These are phyloP conservation scores for Vitis amurensis DNA, from an alignment of 164 flowering plant genomes.

Conservation along the genomic window DNA sequence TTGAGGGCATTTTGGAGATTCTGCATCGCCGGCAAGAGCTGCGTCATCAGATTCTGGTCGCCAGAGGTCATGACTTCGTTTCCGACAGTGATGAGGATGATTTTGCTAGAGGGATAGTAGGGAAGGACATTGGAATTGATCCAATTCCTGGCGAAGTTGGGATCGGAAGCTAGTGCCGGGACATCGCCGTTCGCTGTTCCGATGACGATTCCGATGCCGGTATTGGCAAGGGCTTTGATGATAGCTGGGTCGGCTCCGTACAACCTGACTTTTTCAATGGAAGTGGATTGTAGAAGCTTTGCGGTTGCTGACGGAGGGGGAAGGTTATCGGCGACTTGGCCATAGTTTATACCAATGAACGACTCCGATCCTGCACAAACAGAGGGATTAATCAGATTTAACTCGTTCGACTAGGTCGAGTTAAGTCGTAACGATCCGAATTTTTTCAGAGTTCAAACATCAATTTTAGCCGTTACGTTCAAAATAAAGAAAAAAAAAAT, in stretches of 20 bases:
- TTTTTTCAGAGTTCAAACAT: no score
- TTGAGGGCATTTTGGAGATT: slow-evolving; percentile 73
- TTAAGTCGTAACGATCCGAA: no score
- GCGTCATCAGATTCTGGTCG: slow-evolving; percentile 42
- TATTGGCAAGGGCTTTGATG: slow-evolving; percentile 72
- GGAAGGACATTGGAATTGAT: slow-evolving; percentile 66
- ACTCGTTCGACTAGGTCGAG: no score
- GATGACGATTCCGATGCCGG: slow-evolving; percentile 73
- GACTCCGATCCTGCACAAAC: slow-evolving; percentile 60
- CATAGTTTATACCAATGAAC: slow-evolving; percentile 83
- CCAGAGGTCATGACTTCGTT: slow-evolving; percentile 69
- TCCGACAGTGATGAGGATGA: slow-evolving; percentile 75
- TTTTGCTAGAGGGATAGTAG: slow-evolving; percentile 74
- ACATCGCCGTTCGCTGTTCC: slow-evolving; percentile 79
- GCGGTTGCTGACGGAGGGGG: slow-evolving; percentile 75
- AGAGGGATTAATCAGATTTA: not conserved
- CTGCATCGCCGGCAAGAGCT: slow-evolving; percentile 79
- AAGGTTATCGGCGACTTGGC: slow-evolving; percentile 86
- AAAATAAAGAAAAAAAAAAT: no score
- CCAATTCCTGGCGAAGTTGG: slow-evolving; percentile 75
- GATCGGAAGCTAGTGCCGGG: slow-evolving; percentile 72
- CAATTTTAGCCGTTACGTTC: no score
- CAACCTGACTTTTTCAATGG: slow-evolving; percentile 67
- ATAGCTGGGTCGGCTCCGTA: slow-evolving; percentile 85
- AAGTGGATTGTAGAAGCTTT: slow-evolving; percentile 69